Percentiles rank a stretch among this genome's conserved stretches.
Evolutionary conservation across 352 stramenopile genomes (phyloP).

Genomic region (Phytophthora sp.): DNA sequence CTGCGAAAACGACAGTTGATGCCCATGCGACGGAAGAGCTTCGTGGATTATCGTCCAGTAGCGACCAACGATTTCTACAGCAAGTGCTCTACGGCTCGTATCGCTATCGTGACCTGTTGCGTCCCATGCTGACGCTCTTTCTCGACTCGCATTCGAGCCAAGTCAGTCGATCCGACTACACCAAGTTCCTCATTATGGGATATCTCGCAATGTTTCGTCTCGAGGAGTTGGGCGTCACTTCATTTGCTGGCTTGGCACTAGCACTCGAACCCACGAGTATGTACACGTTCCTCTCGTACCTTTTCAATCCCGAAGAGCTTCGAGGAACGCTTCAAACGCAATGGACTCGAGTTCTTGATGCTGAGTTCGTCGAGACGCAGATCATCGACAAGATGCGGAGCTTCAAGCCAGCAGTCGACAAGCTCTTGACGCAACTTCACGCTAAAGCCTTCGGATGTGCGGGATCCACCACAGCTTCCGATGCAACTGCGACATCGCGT

Average conservation of each 20-base stretch:
- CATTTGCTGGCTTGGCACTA: constrained; percentile 68
- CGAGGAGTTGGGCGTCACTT: constrained; percentile 76
- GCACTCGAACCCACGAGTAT: constrained; percentile 87
- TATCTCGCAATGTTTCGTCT: constrained; percentile 92
- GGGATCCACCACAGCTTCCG: constrained; percentile 10
- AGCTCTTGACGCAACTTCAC: constrained; percentile 62
- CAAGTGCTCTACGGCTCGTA: constrained; percentile 92
- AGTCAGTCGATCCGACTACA: constrained; percentile 88
- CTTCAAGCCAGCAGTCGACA: constrained; percentile 42
- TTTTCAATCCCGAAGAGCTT: constrained; percentile 78
- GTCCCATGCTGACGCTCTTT: constrained; percentile 81
- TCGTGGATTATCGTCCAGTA: constrained; percentile 35
- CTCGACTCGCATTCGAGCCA: constrained; percentile 79
- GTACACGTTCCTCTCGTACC: constrained; percentile 85
- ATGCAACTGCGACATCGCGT: constrained; percentile 31
- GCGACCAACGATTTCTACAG: constrained; percentile 79
- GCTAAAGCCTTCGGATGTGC: constrained; percentile 70
- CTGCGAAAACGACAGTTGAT: constrained; percentile 74
- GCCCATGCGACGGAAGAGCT: constrained; percentile 77
- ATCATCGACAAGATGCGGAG: constrained; percentile 71
- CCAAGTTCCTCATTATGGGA: constrained; percentile 90
- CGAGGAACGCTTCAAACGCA: constrained; percentile 72
- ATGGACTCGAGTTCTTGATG: constrained; percentile 86
- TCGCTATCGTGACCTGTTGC: constrained; percentile 88
- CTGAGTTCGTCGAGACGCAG: constrained; percentile 82